Evolutionary conservation across 2,329 filamentous ascomycete species (phyloP).

Genomic region (Fusarium nanum): DNA sequence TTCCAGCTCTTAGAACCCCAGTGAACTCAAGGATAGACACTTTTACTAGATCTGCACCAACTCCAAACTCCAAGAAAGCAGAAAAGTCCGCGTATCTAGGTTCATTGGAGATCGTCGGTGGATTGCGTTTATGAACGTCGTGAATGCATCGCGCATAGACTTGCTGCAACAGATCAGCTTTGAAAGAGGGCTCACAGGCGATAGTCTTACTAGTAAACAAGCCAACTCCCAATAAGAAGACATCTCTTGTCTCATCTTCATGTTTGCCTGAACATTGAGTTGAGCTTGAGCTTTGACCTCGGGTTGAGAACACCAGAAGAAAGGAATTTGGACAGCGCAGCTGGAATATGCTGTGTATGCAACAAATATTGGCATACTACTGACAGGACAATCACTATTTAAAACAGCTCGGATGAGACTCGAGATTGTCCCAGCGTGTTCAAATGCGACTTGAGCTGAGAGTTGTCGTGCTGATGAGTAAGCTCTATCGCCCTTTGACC

Average conservation of each 20-base stretch:
- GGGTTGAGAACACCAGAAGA: background rate
- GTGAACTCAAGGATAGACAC: background rate
- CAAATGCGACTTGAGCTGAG: background rate
- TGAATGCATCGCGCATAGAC: background rate
- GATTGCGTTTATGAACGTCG: background rate
- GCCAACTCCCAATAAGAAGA: background rate
- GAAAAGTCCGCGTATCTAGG: background rate
- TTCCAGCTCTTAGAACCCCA: background rate
- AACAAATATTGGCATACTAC: background rate
- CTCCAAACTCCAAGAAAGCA: background rate
- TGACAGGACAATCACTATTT: fast-evolving
- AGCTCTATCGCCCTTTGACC: background rate
- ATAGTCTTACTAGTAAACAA: no score
- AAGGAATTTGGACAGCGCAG: background rate
- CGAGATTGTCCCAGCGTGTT: background rate
- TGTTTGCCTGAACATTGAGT: background rate
- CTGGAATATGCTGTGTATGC: slow-evolving; percentile 2
- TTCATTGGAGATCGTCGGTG: fast-evolving
- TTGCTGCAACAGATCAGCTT: background rate
- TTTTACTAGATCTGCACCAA: background rate
- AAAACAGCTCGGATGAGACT: fast-evolving
- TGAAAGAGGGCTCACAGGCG: no score
- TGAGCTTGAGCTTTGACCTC: background rate
- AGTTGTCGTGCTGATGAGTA: background rate
- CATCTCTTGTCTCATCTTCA: background rate